A percentile compares a stretch with the other conserved stretches of the same genome.
Conservation (phyloP, 257 asterid genomes). For the Schizonepeta tenuifolia region DNA sequence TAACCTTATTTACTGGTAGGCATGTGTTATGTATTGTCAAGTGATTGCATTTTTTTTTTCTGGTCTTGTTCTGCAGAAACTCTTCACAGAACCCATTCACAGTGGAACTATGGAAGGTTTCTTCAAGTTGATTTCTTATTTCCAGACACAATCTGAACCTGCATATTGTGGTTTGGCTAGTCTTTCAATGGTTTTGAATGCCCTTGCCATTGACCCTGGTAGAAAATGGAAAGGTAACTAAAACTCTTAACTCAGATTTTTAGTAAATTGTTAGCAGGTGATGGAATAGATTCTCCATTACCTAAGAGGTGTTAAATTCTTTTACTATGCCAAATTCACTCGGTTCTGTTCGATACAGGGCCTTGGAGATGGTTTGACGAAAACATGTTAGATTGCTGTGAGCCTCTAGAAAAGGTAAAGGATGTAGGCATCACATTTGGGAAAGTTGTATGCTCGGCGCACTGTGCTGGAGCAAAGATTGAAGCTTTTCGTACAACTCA, state of each 20-base stretch:
- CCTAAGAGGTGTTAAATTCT: not conserved
- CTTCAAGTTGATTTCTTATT: conserved; percentile 89
- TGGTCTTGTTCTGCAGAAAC: conserved; percentile 64
- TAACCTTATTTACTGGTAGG: not conserved
- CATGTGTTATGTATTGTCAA: conserved; percentile 3
- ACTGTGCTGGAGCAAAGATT: conserved; percentile 97
- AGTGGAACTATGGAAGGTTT: conserved; percentile 96
- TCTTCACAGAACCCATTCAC: conserved; percentile 85
- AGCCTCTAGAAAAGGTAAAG: conserved; percentile 93
- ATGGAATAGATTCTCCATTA: not conserved
- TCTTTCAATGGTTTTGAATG: conserved; percentile 96
- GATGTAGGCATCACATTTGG: conserved; percentile 90
- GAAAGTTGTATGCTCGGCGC: conserved; percentile 93
- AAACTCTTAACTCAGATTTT: not conserved
- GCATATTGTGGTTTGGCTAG: conserved; percentile 99
- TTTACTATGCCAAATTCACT: conserved; percentile 12
- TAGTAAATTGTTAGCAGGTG: too few species aligned
- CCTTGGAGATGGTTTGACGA: conserved; percentile 99
- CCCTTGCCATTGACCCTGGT: conserved; percentile 97
- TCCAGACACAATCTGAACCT: conserved; percentile 99
- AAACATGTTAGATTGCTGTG: conserved; percentile 98
- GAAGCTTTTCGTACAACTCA: conserved; percentile 88
- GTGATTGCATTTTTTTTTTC: conserved; percentile 12
- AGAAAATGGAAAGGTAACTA: conserved; percentile 94
- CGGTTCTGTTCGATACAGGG: conserved; percentile 49